Conservation (phyloP, 257 asterid genomes). For the Solanum appendiculatum region DNA sequence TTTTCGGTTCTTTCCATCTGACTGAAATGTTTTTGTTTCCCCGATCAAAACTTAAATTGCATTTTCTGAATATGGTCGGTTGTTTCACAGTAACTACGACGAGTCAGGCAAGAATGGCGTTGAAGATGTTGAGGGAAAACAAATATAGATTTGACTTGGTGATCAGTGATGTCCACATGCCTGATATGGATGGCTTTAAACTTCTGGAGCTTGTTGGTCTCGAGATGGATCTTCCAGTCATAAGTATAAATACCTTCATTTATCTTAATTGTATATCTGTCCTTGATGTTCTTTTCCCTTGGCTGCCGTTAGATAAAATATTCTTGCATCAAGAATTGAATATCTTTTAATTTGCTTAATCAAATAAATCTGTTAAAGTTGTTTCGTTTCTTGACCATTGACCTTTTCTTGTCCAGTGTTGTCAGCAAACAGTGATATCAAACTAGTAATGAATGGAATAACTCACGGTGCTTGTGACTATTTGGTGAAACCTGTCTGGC, state of each 20-base stretch:
- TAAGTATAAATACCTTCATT: constrained; percentile 29
- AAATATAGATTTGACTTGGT: constrained; percentile 63
- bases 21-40: background rate
- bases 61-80: background rate
- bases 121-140: constrained; percentile 66
- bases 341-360: background rate
- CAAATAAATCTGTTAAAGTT: background rate
- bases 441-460: constrained; percentile 75
- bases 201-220: constrained; percentile 86
- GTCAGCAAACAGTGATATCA: constrained; percentile 61
- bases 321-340: background rate
- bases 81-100: constrained; percentile 42
- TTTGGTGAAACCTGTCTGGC: constrained; percentile 75
- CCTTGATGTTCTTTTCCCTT: background rate
- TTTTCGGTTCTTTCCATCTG: background rate
- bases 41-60: background rate
- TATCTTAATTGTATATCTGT: background rate
- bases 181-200: constrained; percentile 90
- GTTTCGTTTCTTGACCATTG: background rate
- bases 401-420: constrained; percentile 44
- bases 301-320: background rate
- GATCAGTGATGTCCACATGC: constrained; percentile 88
- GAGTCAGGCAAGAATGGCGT: constrained; percentile 57
- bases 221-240: constrained; percentile 85
- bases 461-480: constrained; percentile 90